Evolutionary conservation across 169 alveolate species (phyloP), one percentile per base, ranked within the genome.

Genomic region (Sarcocystis neurona): DNA sequence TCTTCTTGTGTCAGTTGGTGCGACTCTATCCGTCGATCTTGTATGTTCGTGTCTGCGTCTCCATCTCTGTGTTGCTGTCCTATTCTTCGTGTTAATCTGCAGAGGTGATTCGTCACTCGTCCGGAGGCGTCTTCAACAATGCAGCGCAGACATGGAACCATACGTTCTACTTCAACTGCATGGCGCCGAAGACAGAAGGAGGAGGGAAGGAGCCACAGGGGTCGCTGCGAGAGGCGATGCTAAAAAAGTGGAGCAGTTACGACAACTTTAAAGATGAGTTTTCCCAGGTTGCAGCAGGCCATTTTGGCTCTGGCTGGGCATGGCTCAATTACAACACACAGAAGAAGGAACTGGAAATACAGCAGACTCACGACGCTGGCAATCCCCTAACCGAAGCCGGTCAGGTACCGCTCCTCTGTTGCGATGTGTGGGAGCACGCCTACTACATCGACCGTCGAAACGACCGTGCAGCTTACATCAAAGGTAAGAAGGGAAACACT

Each of bases 271-370:
- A 94, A 92, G 94, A 93, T 41, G 93, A 93, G 87, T 97, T 97
- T 91, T 89, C 96, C 37, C 88, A 92, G 72, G 89, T 93, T 43
- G 97, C 97, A n/a, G 92, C 95, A 32, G 97, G 97, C n/a, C 97
- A 96, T 77, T 97, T 97, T 91, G 99, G 99, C 32, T 96, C 99
- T 70, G 99, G 99, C 30, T 98, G 99, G 99, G 99, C 98, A 58
- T 98, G 99, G 99, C 95, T 98, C 53, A 98, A 97, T 41, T 94
- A 95, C 90, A 96, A 97, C 94, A 46, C 46, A 39, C 93, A 96
- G 77, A 93, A 93, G 87, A 96, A 97, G 48, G 97, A 96, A 86
- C 94, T 97, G 41, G 97, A 95, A 87, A 96, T 97, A 84, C 95
- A 95, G 87, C 85, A 86, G 58, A 84, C 90, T 3, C 92, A 89